A percentile compares a stretch with the other conserved stretches of the same genome.
These are phyloP conservation scores for Trichosanthes cucumerina DNA, from an alignment of 306 rosid genomes.

Conservation along the genomic window DNA sequence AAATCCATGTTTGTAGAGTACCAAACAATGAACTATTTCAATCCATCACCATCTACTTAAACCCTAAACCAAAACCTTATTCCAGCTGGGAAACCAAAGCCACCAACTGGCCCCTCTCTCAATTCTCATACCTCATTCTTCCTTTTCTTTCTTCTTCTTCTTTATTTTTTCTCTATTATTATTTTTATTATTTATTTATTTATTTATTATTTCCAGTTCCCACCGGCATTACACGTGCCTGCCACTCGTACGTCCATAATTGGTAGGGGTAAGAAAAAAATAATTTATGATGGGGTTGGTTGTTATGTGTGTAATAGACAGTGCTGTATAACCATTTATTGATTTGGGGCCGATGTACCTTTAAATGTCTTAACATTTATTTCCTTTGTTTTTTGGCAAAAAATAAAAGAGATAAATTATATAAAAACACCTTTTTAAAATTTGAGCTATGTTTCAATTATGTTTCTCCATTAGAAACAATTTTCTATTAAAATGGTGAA, in stretches of 20 bases:
- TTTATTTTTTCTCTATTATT: no score
- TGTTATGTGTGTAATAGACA: not conserved
- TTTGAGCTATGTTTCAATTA: no score
- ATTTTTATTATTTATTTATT: not conserved
- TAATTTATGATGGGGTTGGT: not conserved
- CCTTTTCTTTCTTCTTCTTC: not conserved
- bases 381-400: not conserved
- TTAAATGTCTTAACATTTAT: not conserved
- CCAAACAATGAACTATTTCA: conserved; percentile 25
- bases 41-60: conserved; percentile 24
- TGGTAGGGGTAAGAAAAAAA: not conserved
- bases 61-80: conserved; percentile 16
- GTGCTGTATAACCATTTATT: not conserved
- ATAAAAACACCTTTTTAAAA: no score
- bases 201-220: not conserved
- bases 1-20: conserved; percentile 60
- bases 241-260: not conserved
- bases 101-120: conserved; percentile 4
- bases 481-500: no score
- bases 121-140: not conserved
- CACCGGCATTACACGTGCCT: conserved; percentile 9
- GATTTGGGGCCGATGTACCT: conserved; percentile 5
- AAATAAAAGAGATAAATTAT: no score
- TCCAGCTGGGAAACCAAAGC: conserved; percentile 12
- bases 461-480: no score